These are phyloP conservation scores for Chenopodium suecicum DNA, from an alignment of 148 eudicot genomes.

Conservation along the genomic window DNA sequence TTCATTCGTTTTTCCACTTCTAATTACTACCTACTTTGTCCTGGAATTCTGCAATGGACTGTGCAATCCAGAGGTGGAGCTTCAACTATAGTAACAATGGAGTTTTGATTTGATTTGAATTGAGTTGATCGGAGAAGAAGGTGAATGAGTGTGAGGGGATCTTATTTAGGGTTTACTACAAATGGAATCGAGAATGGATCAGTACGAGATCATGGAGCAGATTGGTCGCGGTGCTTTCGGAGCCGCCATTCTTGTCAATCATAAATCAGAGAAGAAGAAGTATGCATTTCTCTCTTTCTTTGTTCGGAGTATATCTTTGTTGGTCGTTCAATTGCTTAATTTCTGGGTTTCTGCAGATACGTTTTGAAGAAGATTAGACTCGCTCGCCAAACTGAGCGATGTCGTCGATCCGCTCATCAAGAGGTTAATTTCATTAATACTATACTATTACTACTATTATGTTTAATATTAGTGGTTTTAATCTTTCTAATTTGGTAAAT, in stretches of 20 bases:
- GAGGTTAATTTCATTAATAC: conserved; percentile 45
- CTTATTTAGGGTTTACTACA: neutral
- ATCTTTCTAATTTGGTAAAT: neutral
- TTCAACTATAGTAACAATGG: neutral
- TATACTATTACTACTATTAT: too few relatives aligned
- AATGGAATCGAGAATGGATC: conserved; percentile 95
- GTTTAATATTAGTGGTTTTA: neutral
- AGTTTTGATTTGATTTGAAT: too few relatives aligned
- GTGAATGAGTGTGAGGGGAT: too few relatives aligned
- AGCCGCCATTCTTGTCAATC: conserved; percentile 94
- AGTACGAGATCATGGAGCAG: conserved; percentile 98
- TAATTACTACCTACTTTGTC: neutral
- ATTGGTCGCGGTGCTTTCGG: conserved; percentile 99
- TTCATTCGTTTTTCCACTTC: conserved; percentile 2
- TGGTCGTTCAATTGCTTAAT: conserved; percentile 1
- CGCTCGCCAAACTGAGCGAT: conserved; percentile 94
- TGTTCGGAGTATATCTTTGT: neutral
- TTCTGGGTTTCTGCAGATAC: conserved; percentile 47
- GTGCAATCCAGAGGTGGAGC: neutral
- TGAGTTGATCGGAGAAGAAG: too few relatives aligned
- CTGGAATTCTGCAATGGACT: neutral
- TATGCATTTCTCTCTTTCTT: conserved; percentile 28
- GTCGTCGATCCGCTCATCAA: conserved; percentile 98
- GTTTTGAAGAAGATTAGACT: conserved; percentile 96
- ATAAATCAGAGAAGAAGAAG: conserved; percentile 82